Conservation (phyloP, 495 filamentous ascomycete genomes). For the Penicillium tannophilum region DNA sequence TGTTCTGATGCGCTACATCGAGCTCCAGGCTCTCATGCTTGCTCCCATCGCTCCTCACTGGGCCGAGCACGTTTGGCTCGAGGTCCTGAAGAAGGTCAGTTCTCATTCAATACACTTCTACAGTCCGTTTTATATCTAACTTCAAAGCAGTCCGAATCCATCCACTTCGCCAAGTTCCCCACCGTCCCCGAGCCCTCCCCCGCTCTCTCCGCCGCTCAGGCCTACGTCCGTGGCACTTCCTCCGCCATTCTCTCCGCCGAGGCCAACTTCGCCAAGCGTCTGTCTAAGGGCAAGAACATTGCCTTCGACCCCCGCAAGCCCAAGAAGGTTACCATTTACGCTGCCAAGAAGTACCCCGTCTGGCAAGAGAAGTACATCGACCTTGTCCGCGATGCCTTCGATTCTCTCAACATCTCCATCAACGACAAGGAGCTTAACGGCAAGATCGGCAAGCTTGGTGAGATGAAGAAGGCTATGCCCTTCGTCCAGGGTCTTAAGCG, state of each 20-base stretch:
- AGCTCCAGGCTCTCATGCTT: constrained; percentile 82
- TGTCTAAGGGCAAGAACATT: constrained; percentile 82
- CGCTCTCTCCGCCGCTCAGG: constrained; percentile 70
- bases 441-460: constrained; percentile 74
- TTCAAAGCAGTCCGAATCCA: constrained; percentile 51
- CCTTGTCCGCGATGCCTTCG: constrained; percentile 68
- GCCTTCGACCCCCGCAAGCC: constrained; percentile 85
- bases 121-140: constrained; percentile 21
- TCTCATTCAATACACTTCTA: not conserved
- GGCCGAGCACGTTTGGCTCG: constrained; percentile 90
- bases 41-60: constrained; percentile 88
- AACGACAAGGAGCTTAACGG: constrained; percentile 80
- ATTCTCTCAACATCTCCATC: constrained; percentile 53
- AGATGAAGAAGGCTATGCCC: constrained; percentile 98
- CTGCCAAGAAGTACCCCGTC: constrained; percentile 71
- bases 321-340: constrained; percentile 89
- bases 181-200: constrained; percentile 61
- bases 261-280: constrained; percentile 74
- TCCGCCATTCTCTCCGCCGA: constrained; percentile 87
- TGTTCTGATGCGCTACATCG: constrained; percentile 73
- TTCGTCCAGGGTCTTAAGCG: constrained; percentile 89
- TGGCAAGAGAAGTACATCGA: constrained; percentile 95
- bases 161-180: constrained; percentile 82
- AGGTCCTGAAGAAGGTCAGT: constrained; percentile 74
- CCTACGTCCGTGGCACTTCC: constrained; percentile 75